Conservation (phyloP, 2,329 filamentous ascomycete genomes). For the Verticillium zaregamsianum region DNA sequence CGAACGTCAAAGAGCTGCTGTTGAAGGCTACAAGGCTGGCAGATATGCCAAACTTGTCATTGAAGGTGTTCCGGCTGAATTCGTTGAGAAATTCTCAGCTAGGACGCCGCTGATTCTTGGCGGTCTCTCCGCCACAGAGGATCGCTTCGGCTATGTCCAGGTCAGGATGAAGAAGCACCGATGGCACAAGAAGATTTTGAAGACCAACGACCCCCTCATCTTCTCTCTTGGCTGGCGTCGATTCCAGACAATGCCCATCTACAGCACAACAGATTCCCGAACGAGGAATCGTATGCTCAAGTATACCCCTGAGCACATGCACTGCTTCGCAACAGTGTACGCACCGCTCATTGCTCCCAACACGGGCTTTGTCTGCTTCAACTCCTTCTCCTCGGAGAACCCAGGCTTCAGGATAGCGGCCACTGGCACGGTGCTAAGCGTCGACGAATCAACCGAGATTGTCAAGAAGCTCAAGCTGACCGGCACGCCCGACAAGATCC, state of each 20-base stretch:
- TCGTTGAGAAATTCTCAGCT: conserved; percentile 76
- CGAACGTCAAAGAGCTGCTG: conserved; percentile 72
- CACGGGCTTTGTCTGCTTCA: conserved; percentile 91
- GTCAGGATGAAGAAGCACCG: conserved; percentile 94
- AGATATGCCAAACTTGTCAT: conserved; percentile 91
- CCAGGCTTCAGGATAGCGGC: conserved; percentile 93
- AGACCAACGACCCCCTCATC: conserved; percentile 95
- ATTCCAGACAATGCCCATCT: conserved; percentile 89
- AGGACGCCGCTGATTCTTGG: conserved; percentile 82
- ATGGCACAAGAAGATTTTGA: conserved; percentile 99
- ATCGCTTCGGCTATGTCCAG: conserved; percentile 93
- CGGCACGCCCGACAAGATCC: conserved; percentile 92
- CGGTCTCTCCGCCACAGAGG: conserved; percentile 88
- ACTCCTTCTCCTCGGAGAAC: conserved; percentile 78
- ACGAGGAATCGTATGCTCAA: conserved; percentile 97
- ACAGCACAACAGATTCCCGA: conserved; percentile 90
- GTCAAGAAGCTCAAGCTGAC: conserved; percentile 99
- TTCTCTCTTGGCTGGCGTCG: conserved; percentile 95
- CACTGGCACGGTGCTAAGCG: conserved; percentile 87
- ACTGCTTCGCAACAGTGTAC: conserved; percentile 95
- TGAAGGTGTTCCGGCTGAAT: conserved; percentile 86
- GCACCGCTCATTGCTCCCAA: conserved; percentile 93
- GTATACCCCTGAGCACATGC: conserved; percentile 99
- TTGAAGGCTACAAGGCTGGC: conserved; percentile 88
- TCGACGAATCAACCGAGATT: conserved; percentile 94